Conservation (phyloP, 1,139 yeast species). For the Geotrichum reessii region DNA sequence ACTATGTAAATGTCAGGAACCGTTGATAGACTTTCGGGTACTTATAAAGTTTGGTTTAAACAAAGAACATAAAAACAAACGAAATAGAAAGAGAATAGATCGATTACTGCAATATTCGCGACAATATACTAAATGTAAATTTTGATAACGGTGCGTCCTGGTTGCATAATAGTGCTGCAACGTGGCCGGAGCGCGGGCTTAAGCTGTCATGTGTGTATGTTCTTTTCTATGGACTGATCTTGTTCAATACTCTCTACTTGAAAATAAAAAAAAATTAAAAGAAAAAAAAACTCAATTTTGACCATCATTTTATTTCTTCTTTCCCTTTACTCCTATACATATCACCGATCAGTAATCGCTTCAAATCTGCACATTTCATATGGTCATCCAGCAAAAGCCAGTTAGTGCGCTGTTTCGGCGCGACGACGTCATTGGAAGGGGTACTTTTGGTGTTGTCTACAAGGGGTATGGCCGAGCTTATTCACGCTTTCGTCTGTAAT, state of each 20-base stretch:
- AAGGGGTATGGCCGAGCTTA: constrained; percentile 48
- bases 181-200: not conserved
- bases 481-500: no score
- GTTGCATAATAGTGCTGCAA: not conserved
- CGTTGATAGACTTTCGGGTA: not conserved
- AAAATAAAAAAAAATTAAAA: no score
- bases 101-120: not conserved
- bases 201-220: not conserved
- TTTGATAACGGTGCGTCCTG: no score
- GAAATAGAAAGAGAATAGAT: not conserved
- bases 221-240: not conserved
- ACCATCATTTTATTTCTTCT: not conserved
- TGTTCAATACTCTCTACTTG: not conserved
- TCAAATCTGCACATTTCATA: constrained; percentile 6
- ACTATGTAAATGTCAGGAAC: not conserved
- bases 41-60: not conserved
- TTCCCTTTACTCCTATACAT: not conserved
- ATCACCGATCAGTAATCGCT: not conserved
- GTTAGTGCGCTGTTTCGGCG: constrained; percentile 50
- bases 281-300: not conserved
- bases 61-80: not conserved
- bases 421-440: constrained; percentile 89
- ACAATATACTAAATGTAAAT: no score
- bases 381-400: constrained; percentile 20
- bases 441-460: constrained; percentile 94